These are phyloP conservation scores for Canariomyces notabilis DNA, from an alignment of 2,329 filamentous ascomycete species.

Conservation along the genomic window DNA sequence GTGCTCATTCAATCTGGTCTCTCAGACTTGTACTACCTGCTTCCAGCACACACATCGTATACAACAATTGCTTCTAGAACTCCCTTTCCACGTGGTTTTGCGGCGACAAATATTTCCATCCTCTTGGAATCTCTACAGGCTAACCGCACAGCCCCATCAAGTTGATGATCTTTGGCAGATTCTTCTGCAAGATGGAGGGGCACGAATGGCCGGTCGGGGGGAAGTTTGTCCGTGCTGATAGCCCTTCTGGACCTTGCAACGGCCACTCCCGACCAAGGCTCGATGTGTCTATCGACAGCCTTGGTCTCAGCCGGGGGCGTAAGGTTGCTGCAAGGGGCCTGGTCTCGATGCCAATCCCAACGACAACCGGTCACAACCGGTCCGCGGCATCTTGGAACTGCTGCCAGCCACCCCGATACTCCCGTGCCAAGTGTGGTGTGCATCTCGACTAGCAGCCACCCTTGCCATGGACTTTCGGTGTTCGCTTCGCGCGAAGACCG, in stretches of 20 bases:
- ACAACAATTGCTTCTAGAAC: background rate
- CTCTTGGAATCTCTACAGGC: background rate
- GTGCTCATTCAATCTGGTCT: too few species aligned
- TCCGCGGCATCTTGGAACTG: background rate
- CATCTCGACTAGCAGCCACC: background rate
- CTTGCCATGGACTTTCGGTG: background rate
- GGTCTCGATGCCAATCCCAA: background rate
- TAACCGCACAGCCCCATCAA: constrained; percentile 17
- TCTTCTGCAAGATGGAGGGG: background rate
- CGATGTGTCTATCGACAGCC: background rate
- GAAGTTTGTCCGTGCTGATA: constrained; percentile 20
- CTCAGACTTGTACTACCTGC: too few species aligned
- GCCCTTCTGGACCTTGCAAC: background rate
- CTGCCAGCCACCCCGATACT: background rate
- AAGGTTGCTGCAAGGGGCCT: background rate
- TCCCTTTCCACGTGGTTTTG: constrained; percentile 10
- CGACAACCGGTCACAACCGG: background rate
- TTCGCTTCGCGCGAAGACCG: background rate
- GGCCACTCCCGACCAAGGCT: constrained; percentile 1
- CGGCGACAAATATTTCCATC: constrained; percentile 10
- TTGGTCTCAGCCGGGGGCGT: background rate
- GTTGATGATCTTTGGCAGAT: constrained; percentile 4
- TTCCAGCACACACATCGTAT: too few species aligned
- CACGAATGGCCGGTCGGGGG: constrained; percentile 6
- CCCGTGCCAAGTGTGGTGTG: background rate